Evolutionary conservation across 2,329 filamentous ascomycete genomes (phyloP).

Genomic region (Fusarium foetens): DNA sequence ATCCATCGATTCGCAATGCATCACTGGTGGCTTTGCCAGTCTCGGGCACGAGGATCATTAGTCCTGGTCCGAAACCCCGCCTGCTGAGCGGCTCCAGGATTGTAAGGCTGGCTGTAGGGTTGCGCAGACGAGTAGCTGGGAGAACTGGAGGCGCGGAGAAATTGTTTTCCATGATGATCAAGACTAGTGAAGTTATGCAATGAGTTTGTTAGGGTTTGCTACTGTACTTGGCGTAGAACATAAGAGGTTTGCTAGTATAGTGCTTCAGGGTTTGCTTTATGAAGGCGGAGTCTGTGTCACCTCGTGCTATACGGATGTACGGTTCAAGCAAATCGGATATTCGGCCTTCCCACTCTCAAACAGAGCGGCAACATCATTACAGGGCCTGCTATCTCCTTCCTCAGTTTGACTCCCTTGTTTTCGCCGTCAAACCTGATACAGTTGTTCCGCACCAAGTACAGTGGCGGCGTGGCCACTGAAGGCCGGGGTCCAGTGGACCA

Average conservation of each 20-base stretch:
- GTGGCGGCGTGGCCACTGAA: not conserved
- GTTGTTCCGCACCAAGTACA: not conserved
- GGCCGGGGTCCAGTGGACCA: not conserved
- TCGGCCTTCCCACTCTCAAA: not conserved
- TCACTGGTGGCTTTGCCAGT: conserved; percentile 26
- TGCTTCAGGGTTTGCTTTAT: not conserved
- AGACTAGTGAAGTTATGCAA: not conserved
- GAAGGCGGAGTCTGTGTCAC: not conserved
- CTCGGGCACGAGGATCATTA: conserved; percentile 47
- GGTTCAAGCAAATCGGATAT: not conserved
- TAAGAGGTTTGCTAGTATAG: not conserved
- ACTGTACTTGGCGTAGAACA: fast-evolving
- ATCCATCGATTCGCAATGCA: conserved; percentile 38
- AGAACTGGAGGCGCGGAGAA: not conserved
- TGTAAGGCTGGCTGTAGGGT: not conserved
- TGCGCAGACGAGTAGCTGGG: not conserved
- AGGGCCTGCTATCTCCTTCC: not conserved
- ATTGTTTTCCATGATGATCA: not conserved
- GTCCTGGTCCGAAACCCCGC: conserved; percentile 46
- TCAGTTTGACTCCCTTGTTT: not conserved
- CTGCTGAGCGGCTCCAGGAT: not conserved
- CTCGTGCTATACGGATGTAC: not conserved
- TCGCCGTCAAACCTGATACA: not conserved
- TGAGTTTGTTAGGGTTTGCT: not conserved
- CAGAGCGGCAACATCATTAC: no score